Evolutionary conservation across 331 rosid species (phyloP).

Genomic region (Stylosanthes scabra): DNA sequence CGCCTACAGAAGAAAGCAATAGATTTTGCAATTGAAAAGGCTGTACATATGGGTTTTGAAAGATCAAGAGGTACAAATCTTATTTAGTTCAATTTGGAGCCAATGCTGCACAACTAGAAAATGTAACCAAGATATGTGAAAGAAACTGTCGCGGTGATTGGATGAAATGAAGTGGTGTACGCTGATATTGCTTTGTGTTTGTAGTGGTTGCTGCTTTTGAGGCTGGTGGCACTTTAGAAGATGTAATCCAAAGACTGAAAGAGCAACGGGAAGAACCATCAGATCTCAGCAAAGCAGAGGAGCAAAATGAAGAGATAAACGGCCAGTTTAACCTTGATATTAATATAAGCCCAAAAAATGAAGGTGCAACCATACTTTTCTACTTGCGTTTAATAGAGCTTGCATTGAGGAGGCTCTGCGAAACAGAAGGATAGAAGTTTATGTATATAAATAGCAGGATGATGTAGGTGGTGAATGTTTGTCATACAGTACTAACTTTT

Average conservation of each 20-base stretch:
- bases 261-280: conserved; percentile 56
- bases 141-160: no score
- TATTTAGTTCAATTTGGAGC: conserved; percentile 13
- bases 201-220: conserved; percentile 72
- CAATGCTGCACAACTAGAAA: no score
- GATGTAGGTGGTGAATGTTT: not conserved
- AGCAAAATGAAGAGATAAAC: conserved; percentile 66
- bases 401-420: conserved; percentile 33
- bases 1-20: conserved; percentile 31
- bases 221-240: conserved; percentile 57
- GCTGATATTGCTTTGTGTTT: conserved; percentile 38
- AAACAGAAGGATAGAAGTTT: not conserved
- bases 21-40: conserved; percentile 61
- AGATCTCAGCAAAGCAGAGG: conserved; percentile 39
- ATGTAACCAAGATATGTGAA: no score
- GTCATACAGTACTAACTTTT: not conserved
- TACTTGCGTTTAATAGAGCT: conserved; percentile 70
- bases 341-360: conserved; percentile 32
- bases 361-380: conserved; percentile 86
- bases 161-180: not conserved
- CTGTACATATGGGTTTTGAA: conserved; percentile 79
- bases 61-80: conserved; percentile 69
- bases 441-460: conserved; percentile 35
- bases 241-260: conserved; percentile 57
- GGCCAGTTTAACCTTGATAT: no score